phyloP scores from a whole-genome alignment of 1,139 yeast genomes.

The Candida gigantensis region DNA sequence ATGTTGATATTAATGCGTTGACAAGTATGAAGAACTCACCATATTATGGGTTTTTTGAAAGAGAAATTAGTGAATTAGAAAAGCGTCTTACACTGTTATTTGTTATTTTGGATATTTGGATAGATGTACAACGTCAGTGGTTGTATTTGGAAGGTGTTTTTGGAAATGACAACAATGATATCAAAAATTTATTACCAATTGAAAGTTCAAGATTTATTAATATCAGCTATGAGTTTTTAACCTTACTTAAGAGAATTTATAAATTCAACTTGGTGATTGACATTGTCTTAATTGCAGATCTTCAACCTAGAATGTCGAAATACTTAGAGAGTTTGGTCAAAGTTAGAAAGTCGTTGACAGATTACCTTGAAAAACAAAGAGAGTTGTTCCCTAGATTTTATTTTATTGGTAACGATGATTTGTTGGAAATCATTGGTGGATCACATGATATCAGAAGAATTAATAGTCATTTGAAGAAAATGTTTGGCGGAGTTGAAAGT shows the following conservation, averaged over 20 bases:
- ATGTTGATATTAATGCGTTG: constrained; percentile 62
- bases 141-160: constrained; percentile 82
- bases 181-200: constrained; percentile 62
- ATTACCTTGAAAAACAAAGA: constrained; percentile 80
- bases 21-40: constrained; percentile 74
- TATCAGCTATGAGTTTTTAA: constrained; percentile 61
- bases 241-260: constrained; percentile 51
- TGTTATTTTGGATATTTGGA: constrained; percentile 66
- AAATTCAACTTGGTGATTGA: constrained; percentile 59
- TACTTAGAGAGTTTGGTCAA: constrained; percentile 56
- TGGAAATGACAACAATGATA: constrained; percentile 52
- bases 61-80: constrained; percentile 58
- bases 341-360: constrained; percentile 69
- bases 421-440: constrained; percentile 79
- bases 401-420: constrained; percentile 88
- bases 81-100: constrained; percentile 53
- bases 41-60: constrained; percentile 62
- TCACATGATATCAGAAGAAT: constrained; percentile 49
- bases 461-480: constrained; percentile 65
- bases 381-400: constrained; percentile 79
- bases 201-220: constrained; percentile 71
- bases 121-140: constrained; percentile 90
- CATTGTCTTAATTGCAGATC: constrained; percentile 53
- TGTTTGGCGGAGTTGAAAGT: constrained; percentile 67
- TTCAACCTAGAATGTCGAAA: constrained; percentile 50